Conservation (phyloP, 2,329 filamentous ascomycete species). For the Elsinoe arachidis region DNA sequence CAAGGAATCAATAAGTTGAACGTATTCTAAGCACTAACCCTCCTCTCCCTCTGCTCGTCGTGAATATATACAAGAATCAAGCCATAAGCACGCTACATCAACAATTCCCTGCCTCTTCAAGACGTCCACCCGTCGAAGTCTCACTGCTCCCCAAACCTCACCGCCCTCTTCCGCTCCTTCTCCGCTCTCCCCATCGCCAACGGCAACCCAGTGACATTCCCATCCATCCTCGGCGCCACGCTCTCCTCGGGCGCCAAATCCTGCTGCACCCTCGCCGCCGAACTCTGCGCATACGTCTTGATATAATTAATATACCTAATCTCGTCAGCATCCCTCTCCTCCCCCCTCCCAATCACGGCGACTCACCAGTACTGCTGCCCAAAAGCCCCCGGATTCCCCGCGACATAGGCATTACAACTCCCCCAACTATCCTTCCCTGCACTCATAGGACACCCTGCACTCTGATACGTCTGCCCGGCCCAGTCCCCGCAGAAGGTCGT, state of each 20-base stretch:
- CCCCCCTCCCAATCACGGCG: not conserved
- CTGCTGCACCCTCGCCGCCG: not conserved
- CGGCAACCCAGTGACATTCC: not conserved
- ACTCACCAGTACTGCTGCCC: constrained; percentile 18
- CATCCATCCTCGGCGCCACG: not conserved
- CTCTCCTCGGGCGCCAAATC: not conserved
- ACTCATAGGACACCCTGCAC: constrained; percentile 15
- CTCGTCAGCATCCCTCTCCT: not conserved
- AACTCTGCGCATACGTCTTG: constrained; percentile 18
- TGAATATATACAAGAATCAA: not conserved
- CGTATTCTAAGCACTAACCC: too few relatives aligned
- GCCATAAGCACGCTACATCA: not conserved
- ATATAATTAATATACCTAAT: constrained; percentile 17
- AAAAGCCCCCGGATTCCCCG: constrained; percentile 18
- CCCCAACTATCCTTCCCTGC: not conserved
- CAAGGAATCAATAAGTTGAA: too few relatives aligned
- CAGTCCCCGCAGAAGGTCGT: constrained; percentile 32
- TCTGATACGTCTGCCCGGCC: constrained; percentile 17
- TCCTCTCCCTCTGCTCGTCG: too few relatives aligned
- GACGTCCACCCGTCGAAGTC: not conserved
- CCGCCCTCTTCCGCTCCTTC: not conserved
- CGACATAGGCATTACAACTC: constrained; percentile 19
- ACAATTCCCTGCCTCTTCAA: not conserved
- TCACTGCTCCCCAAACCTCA: not conserved
- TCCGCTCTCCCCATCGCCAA: constrained; percentile 1